phyloP scores from a whole-genome alignment of 257 asterid species.

The Ilex aquifolium region DNA sequence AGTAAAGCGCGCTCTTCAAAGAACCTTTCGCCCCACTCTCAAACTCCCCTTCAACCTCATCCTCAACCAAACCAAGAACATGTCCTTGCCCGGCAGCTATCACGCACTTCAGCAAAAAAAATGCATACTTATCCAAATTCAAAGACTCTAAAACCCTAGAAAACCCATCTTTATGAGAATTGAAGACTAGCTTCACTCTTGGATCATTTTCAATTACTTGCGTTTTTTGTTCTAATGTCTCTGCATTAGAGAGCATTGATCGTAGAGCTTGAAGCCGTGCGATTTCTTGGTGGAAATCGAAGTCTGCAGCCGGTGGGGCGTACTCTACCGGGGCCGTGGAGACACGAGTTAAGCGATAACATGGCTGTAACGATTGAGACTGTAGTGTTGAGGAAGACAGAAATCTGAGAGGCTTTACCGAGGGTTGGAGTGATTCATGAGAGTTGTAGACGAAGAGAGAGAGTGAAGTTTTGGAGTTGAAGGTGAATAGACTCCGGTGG shows the following conservation, averaged over 20 bases:
- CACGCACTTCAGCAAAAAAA: slow-evolving; percentile 74
- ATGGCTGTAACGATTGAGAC: slow-evolving; percentile 13
- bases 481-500: slow-evolving; percentile 27
- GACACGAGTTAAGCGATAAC: slow-evolving; percentile 38
- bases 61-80: slow-evolving; percentile 42
- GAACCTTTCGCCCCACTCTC: slow-evolving; percentile 32
- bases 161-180: slow-evolving; percentile 33
- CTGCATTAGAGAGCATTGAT: slow-evolving; percentile 31
- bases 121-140: slow-evolving; percentile 48
- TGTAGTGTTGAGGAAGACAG: slow-evolving; percentile 25
- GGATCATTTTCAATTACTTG: slow-evolving; percentile 49
- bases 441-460: slow-evolving; percentile 23
- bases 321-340: slow-evolving; percentile 75
- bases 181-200: slow-evolving; percentile 50
- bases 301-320: slow-evolving; percentile 65
- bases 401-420: slow-evolving; percentile 20
- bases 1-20: slow-evolving; percentile 60
- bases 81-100: slow-evolving; percentile 89
- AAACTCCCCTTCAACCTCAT: slow-evolving; percentile 25
- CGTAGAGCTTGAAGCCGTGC: slow-evolving; percentile 48
- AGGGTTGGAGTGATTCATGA: background rate
- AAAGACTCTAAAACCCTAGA: slow-evolving; percentile 28
- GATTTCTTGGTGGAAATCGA: slow-evolving; percentile 55
- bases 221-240: slow-evolving; percentile 39
- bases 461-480: slow-evolving; percentile 27